Evolutionary conservation across 768 basidiomycete species (phyloP).

Genomic region (Pleurotus cornucopiae): DNA sequence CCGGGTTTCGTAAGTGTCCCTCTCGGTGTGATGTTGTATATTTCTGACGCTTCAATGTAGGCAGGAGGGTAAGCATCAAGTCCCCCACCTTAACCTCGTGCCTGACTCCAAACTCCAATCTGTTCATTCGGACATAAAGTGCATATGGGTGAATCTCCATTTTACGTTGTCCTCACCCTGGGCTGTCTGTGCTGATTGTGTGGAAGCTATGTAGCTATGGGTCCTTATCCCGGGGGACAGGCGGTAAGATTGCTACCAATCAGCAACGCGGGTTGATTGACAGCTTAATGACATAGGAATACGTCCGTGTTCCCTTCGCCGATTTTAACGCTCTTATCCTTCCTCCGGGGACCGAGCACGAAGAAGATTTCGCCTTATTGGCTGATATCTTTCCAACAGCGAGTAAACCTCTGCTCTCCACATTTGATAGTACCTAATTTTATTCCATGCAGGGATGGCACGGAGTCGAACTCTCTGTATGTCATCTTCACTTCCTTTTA

Average conservation of each 20-base stretch:
- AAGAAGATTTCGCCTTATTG: constrained; percentile 51
- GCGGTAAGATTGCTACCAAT: constrained; percentile 27
- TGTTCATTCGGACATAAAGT: constrained; percentile 16
- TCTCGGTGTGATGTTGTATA: not conserved
- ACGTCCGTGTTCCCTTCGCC: constrained; percentile 51
- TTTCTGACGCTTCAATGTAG: constrained; percentile 15
- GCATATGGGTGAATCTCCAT: constrained; percentile 36
- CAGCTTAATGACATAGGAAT: constrained; percentile 32
- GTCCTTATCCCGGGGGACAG: constrained; percentile 51
- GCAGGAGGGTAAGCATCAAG: constrained; percentile 37
- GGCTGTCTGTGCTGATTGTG: not conserved
- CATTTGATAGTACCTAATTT: not conserved
- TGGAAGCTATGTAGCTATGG: constrained; percentile 50
- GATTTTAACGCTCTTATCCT: constrained; percentile 53
- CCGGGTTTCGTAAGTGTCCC: constrained; percentile 45
- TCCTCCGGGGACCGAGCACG: constrained; percentile 47
- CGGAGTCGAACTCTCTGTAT: constrained; percentile 42
- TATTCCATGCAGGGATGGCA: constrained; percentile 41
- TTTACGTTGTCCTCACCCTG: not conserved
- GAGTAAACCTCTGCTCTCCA: constrained; percentile 8
- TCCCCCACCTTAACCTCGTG: too few relatives aligned
- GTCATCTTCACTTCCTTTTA: not conserved
- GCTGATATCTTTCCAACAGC: constrained; percentile 57
- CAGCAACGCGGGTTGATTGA: not conserved
- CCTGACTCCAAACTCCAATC: too few relatives aligned